These are phyloP conservation scores for Hypoxylon lienhwacheense DNA, from an alignment of 495 filamentous ascomycete species.

Conservation along the genomic window DNA sequence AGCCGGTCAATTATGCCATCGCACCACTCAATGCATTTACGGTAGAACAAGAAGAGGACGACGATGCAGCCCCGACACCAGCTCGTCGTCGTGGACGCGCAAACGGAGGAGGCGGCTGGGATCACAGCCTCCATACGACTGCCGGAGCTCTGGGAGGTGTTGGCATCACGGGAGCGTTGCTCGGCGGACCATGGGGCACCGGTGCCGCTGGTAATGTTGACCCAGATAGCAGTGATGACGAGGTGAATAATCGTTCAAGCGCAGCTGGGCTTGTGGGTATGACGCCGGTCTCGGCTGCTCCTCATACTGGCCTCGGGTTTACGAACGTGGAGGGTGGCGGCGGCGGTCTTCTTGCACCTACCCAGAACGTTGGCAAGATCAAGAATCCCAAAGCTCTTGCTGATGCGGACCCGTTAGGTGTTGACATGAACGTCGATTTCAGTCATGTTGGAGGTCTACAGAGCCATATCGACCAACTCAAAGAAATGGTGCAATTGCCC, in stretches of 20 bases:
- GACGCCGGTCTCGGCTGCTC: slow-evolving; percentile 70
- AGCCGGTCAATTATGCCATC: slow-evolving; percentile 57
- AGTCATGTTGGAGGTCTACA: slow-evolving; percentile 88
- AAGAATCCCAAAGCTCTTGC: slow-evolving; percentile 77
- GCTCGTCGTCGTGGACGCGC: slow-evolving; percentile 65
- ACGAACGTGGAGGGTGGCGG: slow-evolving; percentile 65
- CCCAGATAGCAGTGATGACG: slow-evolving; percentile 96
- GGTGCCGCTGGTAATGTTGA: slow-evolving; percentile 74
- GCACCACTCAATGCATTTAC: slow-evolving; percentile 72
- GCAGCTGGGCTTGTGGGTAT: slow-evolving; percentile 68
- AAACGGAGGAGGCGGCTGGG: slow-evolving; percentile 57
- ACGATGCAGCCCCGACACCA: slow-evolving; percentile 62
- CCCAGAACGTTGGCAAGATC: slow-evolving; percentile 83
- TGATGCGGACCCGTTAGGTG: slow-evolving; percentile 91
- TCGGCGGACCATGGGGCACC: slow-evolving; percentile 74
- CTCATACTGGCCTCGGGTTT: slow-evolving; percentile 29
- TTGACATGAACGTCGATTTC: slow-evolving; percentile 88
- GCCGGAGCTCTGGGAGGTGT: slow-evolving; percentile 90
- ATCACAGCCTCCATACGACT: slow-evolving; percentile 78
- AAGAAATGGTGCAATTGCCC: slow-evolving; percentile 96
- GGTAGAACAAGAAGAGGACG: slow-evolving; percentile 68
- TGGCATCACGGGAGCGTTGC: slow-evolving; percentile 67
- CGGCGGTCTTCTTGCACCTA: slow-evolving; percentile 63
- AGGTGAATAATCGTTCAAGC: slow-evolving; percentile 62
- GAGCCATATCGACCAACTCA: slow-evolving; percentile 90